Evolutionary conservation across 1,284 basidiomycete species (phyloP).

Genomic region (Prillingera fragicola): DNA sequence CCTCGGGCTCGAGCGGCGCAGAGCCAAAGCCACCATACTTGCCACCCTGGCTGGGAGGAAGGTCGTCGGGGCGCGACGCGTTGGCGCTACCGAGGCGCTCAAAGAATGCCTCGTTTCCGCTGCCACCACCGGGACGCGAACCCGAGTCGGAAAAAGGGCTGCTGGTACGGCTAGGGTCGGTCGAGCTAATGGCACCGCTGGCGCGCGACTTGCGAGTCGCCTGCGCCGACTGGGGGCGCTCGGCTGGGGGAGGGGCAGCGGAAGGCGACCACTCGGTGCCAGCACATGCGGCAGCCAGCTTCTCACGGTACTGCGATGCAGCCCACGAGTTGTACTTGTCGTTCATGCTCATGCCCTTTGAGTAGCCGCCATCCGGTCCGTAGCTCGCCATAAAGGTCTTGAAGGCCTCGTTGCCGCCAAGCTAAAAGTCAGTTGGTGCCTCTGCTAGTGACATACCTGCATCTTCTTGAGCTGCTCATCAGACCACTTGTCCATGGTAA

Average conservation of each 20-base stretch:
- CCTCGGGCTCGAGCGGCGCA: conserved; percentile 24
- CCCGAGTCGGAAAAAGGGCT: conserved; percentile 11
- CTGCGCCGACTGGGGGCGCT: conserved; percentile 39
- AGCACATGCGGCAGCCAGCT: conserved; percentile 50
- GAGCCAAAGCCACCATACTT: conserved; percentile 47
- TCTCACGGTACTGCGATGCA: conserved; percentile 83
- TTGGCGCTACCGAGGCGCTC: conserved; percentile 45
- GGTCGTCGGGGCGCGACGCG: conserved; percentile 35
- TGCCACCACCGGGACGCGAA: conserved; percentile 28
- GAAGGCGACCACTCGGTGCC: conserved; percentile 42
- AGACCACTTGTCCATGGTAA: conserved; percentile 95
- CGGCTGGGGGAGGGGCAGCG: conserved; percentile 31
- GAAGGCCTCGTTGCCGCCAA: conserved; percentile 79
- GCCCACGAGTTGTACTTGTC: conserved; percentile 90
- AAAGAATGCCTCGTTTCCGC: conserved; percentile 48
- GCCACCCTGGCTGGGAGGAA: conserved; percentile 48
- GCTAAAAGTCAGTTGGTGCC: conserved; percentile 49
- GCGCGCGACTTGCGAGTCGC: conserved; percentile 45
- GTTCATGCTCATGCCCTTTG: conserved; percentile 60
- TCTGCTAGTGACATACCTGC: conserved; percentile 57
- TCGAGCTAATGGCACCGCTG: not conserved
- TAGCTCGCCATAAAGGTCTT: conserved; percentile 71
- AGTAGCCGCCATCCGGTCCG: conserved; percentile 67
- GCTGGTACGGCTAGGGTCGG: conserved; percentile 11
- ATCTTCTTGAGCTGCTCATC: conserved; percentile 82